Base-by-base conservation (phyloP, 345 rosid species). In the Gossypium sturtianum region DNA sequence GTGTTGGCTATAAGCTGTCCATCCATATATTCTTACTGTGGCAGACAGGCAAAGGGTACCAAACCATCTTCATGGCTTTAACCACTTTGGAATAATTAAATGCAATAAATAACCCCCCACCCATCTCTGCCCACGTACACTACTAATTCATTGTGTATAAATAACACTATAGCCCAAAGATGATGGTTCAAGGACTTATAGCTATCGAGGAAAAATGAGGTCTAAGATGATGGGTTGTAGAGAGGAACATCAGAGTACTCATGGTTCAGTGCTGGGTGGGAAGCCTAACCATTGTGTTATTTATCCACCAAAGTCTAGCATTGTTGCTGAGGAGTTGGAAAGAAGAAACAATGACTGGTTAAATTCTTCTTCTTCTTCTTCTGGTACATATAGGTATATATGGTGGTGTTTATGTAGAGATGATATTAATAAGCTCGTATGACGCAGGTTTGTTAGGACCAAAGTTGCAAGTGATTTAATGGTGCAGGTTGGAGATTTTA, bases 281-380 rank as follows among this genome's bases (percentile, higher is more conserved):
- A 44, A 58, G 74, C 82, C 77, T 20, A 82, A 74, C 57, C 82
- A 52, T n/a, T 85, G 88, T 77, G 75, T 79, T 47, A 58, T 82
- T 62, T 70, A 70, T 66, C 81, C 85, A 2, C 75, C 73, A 6
- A 74, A 54, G 25, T 69, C 73, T 49, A 78, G 25, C 19, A 29
- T 82, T 70, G 81, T 70, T 34, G 84, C 84, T 19, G 85, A 83
- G 47, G 76, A 83, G 66, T 45, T 85, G 0, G 90, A 83, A 72
- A 81, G 79, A 77, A 80, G 81, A 79, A 68, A 83, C 74, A 74
- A 80, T 2, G 71, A 76, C 65, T 77, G 91, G 91, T 86, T 80
- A 38, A 16, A 17, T 71, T 63, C 49, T 52, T 29, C 19, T 44
- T 53, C 62, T 27, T 27, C 5, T 63, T 34, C 1, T 41, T 19